Evolutionary conservation across 495 filamentous ascomycete species (phyloP), one percentile per base, ranked within the genome.

Genomic region (Aspergillus conjunctus): DNA sequence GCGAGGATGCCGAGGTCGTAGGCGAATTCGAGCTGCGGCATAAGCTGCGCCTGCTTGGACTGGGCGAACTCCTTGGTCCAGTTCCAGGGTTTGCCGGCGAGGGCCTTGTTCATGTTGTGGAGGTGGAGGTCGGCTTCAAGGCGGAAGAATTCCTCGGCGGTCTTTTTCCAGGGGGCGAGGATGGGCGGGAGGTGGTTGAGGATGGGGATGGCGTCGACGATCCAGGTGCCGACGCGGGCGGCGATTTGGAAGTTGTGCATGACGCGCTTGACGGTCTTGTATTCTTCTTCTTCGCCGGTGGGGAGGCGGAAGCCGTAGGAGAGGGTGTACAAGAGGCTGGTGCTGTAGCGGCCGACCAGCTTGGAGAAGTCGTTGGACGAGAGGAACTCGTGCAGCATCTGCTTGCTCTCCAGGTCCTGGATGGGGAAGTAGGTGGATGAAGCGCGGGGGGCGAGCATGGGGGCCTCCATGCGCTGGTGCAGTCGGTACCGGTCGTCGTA

Each of bases 401-500:
- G 69, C 31, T 63, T 64, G 34, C 79, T 66, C 26, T 66, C 66
- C 17, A 79, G 44, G 58, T 84, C 77, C 50, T 79, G 64, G 43
- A 76, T 69, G 14, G 73, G 67, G 8, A 63, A 62, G 62, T 75
- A 75, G 0, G 58, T 54, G 48, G 75, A 67, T 45, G 68, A 73
- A 45, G 73, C 66, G 14, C 72, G 65, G 21, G 75, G 69, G 20
- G 70, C 68, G 2, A 83, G 51, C 3, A 82, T 33, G 7, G 59
- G 43, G 3, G 54, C 51, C 2, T 60, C 50, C 43, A 69, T 56
- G 49, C 78, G 77, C n/a, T 77, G 71, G 43, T 71, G 75, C 2
- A 53, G 61, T 39, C 73, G 64, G 76, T 75, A 84, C 20, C 63
- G 56, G 5, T 68, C 52, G 14, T 73, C 72, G 54, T 80, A 79